Conservation (phyloP, 306 rosid species). For the Casuarina cunninghamiana region DNA sequence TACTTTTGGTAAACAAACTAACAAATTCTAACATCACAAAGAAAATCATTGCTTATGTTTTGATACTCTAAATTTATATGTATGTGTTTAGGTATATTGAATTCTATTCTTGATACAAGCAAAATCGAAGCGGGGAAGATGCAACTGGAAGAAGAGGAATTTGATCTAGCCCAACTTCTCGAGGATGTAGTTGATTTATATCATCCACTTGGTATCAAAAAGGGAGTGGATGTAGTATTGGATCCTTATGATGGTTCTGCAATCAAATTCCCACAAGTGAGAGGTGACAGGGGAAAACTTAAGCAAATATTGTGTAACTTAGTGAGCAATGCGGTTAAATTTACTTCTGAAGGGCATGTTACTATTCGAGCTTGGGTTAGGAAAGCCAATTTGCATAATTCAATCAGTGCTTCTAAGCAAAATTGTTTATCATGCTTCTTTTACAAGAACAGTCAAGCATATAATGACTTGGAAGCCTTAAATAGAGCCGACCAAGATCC, state of each 20-base stretch:
- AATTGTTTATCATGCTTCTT: constrained; percentile 35
- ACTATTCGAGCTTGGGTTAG: constrained; percentile 58
- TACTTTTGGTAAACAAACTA: too few relatives aligned
- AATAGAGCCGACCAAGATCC: constrained; percentile 34
- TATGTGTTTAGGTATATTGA: constrained; percentile 50
- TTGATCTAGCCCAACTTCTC: constrained; percentile 55
- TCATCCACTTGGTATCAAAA: constrained; percentile 57
- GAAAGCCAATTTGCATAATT: constrained; percentile 46
- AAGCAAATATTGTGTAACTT: constrained; percentile 72
- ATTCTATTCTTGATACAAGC: constrained; percentile 80
- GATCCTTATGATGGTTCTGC: constrained; percentile 69
- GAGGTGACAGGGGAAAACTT: constrained; percentile 77
- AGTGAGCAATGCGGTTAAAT: constrained; percentile 80
- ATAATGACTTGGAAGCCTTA: constrained; percentile 29
- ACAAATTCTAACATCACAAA: too few relatives aligned
- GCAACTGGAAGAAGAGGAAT: constrained; percentile 76
- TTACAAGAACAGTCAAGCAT: constrained; percentile 28
- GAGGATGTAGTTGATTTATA: constrained; percentile 73
- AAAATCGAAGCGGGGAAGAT: constrained; percentile 83
- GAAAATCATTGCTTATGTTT: neutral
- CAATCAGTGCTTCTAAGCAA: constrained; percentile 33
- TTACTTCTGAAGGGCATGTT: constrained; percentile 66
- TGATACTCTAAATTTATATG: too few relatives aligned
- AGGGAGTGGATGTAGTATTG: constrained; percentile 68
- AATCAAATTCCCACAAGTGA: constrained; percentile 43